phyloP scores from a whole-genome alignment of 2,329 filamentous ascomycete species.

The Penicillium sp. region DNA sequence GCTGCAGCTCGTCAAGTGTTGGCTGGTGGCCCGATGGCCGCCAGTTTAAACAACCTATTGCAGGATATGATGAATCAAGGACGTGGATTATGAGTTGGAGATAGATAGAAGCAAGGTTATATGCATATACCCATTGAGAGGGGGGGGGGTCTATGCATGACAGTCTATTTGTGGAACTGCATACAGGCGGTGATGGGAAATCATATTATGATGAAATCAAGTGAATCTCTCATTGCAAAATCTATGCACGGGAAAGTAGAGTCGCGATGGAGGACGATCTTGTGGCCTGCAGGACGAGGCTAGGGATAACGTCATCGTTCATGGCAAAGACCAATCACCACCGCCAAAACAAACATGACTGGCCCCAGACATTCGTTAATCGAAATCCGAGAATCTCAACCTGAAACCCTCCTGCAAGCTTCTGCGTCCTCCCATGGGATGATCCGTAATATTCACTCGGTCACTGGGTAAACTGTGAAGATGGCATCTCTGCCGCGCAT shows the following conservation, averaged over 20 bases:
- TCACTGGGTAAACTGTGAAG: constrained; percentile 8
- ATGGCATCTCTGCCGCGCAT: constrained; percentile 42
- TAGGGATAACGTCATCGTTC: constrained; percentile 21
- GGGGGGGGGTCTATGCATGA: neutral
- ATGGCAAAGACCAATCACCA: constrained; percentile 18
- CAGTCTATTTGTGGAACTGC: neutral
- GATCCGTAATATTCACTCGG: neutral
- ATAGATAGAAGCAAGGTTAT: neutral
- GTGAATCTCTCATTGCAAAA: neutral
- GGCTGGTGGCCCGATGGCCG: constrained; percentile 34
- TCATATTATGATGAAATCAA: neutral
- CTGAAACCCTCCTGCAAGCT: neutral
- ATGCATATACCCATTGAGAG: neutral
- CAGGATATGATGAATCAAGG: constrained; percentile 36
- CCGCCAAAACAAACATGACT: constrained; percentile 14
- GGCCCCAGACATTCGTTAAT: neutral
- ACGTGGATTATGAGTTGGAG: constrained; percentile 13
- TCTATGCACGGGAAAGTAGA: neutral
- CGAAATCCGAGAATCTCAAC: constrained; percentile 4
- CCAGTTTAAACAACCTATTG: constrained; percentile 36
- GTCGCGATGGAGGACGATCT: neutral
- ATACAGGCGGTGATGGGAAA: neutral
- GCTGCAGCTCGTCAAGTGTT: constrained; percentile 38
- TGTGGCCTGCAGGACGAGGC: neutral
- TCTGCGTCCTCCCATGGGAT: neutral